Evolutionary conservation across 345 rosid genomes (phyloP), one percentile per base, ranked within the genome.

Genomic region (Citrus cavaleriei): DNA sequence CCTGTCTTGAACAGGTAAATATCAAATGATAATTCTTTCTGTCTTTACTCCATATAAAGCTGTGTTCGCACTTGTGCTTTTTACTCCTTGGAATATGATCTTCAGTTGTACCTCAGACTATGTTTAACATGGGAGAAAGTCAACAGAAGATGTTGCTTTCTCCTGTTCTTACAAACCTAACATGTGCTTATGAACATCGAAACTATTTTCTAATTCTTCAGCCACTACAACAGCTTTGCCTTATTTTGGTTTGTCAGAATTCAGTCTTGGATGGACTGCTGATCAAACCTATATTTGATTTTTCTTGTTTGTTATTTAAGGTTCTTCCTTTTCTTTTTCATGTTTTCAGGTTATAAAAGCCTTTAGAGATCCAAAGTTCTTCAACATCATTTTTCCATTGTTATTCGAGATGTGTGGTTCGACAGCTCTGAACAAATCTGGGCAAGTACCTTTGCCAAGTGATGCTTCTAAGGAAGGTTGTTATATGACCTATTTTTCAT

Each of bases 281-380:
- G 18, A 18, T 64, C 80, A n/a, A 25, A n/a, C 63, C 27, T 51
- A 2, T 28, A 49, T 58, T n/a, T 67, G 21, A 3, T n/a, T 1
- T 32, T 35, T 59, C 35, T 37, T 60, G 59, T 46, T 79, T 40
- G 19, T 76, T 68, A 62, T 32, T 51, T 7, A 54, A 13, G 22
- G 63, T 49, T 30, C 13, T 75, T 68, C 32, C 40, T 40, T 73
- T 61, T 72, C 70, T 73, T 16, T n/a, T 34, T 40, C 30, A 21
- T 74, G 28, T 67, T 66, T 30, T 83, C 86, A 95, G 98, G 93
- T 95, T 75, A 87, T 92, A 83, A 83, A 88, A 90, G 92, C 97
- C 72, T 95, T 92, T 79, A 90, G 84, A 27, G 69, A 84, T 81
- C 95, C 93, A 28, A 94, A 92, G 80, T 92, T 93, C 87, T 93